Percentiles rank a stretch among this genome's conserved stretches.
These are phyloP conservation scores for Russula lepida DNA, from an alignment of 768 basidiomycete genomes.

Conservation along the genomic window DNA sequence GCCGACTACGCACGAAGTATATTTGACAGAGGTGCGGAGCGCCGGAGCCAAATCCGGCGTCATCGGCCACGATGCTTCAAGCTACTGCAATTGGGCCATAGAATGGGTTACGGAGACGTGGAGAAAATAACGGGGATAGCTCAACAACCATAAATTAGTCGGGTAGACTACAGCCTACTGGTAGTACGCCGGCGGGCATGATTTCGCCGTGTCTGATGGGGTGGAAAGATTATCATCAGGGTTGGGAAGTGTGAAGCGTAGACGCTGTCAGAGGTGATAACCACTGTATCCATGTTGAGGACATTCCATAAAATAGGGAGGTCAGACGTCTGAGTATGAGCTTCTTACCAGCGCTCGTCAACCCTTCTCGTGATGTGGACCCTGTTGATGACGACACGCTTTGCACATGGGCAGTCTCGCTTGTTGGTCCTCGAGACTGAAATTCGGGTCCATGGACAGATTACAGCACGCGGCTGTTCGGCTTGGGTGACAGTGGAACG, in stretches of 20 bases:
- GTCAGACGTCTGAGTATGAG: neutral
- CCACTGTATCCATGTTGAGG: neutral
- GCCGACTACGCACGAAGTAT: neutral
- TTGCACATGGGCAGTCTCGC: neutral
- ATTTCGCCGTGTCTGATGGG: neutral
- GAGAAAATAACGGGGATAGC: neutral
- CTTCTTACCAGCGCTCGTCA: no score
- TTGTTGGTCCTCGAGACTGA: neutral
- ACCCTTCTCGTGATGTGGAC: neutral
- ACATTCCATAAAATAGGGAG: neutral
- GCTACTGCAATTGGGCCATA: neutral
- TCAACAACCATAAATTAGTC: neutral
- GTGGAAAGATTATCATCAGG: neutral
- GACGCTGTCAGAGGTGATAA: neutral
- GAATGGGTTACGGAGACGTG: neutral
- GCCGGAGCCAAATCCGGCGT: neutral
- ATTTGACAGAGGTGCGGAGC: slow-evolving; percentile 11
- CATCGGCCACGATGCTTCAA: neutral
- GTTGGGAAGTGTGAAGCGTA: neutral
- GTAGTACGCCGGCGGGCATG: neutral
- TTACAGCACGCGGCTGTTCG: neutral
- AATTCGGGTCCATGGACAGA: neutral
- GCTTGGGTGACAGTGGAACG: neutral
- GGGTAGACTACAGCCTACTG: neutral
- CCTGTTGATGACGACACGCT: neutral